These are phyloP conservation scores for Candida dendrica DNA, from an alignment of 805 yeast species.

Conservation along the genomic window DNA sequence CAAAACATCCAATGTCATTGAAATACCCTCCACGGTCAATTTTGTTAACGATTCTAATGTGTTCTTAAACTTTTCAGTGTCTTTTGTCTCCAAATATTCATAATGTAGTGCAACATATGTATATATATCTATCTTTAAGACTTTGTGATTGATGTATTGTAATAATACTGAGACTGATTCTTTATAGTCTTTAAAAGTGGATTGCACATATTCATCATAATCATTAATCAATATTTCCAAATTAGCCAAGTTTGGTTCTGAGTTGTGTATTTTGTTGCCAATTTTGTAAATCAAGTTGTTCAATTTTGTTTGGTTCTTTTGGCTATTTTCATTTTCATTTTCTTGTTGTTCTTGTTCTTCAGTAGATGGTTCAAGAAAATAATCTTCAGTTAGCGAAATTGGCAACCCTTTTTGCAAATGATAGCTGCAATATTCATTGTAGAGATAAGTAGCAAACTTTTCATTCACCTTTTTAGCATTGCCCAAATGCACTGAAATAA, in stretches of 20 bases:
- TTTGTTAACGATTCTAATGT: constrained; percentile 1
- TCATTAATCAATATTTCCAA: constrained; percentile 4
- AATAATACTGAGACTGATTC: constrained; percentile 3
- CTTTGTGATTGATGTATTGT: constrained; percentile 9
- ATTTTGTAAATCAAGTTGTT: constrained; percentile 4
- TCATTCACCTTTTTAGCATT: constrained; percentile 6
- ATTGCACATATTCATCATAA: neutral
- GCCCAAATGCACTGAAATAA: constrained; percentile 11
- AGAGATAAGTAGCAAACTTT: constrained; percentile 8
- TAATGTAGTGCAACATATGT: constrained; percentile 11
- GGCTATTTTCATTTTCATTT: constrained; percentile 1
- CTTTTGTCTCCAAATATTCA: constrained; percentile 8
- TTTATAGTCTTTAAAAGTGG: constrained; percentile 6
- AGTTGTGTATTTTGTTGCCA: constrained; percentile 4
- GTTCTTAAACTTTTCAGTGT: constrained; percentile 5
- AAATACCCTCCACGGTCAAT: constrained; percentile 4
- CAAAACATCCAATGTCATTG: constrained; percentile 12
- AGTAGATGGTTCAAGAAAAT: constrained; percentile 2
- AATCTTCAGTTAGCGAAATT: constrained; percentile 10
- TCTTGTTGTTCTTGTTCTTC: neutral
- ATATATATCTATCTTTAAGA: constrained; percentile 6
- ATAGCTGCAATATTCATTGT: constrained; percentile 8
- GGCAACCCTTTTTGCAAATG: constrained; percentile 14
- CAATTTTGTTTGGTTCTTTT: constrained; percentile 2
- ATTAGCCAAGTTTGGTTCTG: constrained; percentile 4